Evolutionary conservation across 768 basidiomycete genomes (phyloP).

Genomic region (Dictyophora rubrovolvata): DNA sequence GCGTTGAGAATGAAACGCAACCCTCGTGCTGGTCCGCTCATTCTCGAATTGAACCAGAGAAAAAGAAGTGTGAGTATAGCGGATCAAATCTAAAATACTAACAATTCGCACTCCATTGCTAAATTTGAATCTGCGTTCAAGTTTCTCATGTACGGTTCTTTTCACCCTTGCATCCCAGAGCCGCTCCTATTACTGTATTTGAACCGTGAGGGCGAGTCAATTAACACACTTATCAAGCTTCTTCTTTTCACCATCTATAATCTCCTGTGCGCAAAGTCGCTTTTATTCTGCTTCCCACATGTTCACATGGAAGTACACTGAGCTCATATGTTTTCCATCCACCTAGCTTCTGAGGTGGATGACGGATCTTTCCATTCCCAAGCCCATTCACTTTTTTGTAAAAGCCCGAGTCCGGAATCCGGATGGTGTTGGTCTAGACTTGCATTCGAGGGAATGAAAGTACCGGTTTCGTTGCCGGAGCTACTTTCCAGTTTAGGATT

Average conservation of each 20-base stretch:
- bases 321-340: conserved; percentile 75
- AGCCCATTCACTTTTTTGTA: conserved; percentile 54
- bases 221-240: conserved; percentile 52
- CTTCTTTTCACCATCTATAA: conserved; percentile 56
- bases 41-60: not conserved
- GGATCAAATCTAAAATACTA: not conserved
- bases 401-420: conserved; percentile 37
- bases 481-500: conserved; percentile 41
- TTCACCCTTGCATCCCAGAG: conserved; percentile 60
- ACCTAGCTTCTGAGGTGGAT: conserved; percentile 72
- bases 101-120: not conserved
- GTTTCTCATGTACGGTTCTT: conserved; percentile 49
- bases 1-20: not conserved
- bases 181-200: conserved; percentile 44
- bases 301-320: conserved; percentile 79
- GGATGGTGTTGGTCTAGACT: conserved; percentile 22
- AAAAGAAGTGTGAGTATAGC: not conserved
- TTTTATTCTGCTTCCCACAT: conserved; percentile 69
- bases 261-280: conserved; percentile 32
- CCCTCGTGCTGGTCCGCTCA: not conserved
- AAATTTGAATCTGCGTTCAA: not conserved
- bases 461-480: conserved; percentile 14
- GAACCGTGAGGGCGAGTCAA: conserved; percentile 10
- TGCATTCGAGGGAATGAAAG: conserved; percentile 15
- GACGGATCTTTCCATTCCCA: conserved; percentile 60